Conservation (phyloP, 2,329 filamentous ascomycete genomes). For the Cercospora berteroae region DNA sequence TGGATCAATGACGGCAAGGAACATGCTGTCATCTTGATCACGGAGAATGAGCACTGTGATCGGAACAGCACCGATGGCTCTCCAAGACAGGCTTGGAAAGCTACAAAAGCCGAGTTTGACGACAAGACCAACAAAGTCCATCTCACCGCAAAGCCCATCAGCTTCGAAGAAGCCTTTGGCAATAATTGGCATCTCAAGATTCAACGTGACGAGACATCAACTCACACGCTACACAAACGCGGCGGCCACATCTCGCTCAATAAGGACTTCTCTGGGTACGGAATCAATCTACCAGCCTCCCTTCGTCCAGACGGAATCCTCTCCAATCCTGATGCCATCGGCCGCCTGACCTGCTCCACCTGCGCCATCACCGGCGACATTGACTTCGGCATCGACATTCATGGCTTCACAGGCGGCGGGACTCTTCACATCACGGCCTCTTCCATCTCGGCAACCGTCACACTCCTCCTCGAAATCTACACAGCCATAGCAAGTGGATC, state of each 20-base stretch:
- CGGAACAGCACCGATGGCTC: slow-evolving; percentile 4
- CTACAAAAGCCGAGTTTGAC: slow-evolving; percentile 5
- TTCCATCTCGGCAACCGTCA: slow-evolving; percentile 2
- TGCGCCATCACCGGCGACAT: slow-evolving; percentile 9
- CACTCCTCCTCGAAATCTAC: slow-evolving; percentile 5
- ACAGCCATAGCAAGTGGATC: neutral
- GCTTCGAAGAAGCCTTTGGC: slow-evolving; percentile 12
- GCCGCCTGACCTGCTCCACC: slow-evolving; percentile 10
- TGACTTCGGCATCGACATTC: slow-evolving; percentile 9
- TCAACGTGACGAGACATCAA: neutral
- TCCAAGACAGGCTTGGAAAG: slow-evolving; percentile 6
- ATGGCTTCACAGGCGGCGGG: slow-evolving; percentile 3
- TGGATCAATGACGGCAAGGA: slow-evolving; percentile 3
- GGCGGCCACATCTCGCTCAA: slow-evolving; percentile 11
- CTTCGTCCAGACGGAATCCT: neutral
- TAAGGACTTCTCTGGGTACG: slow-evolving; percentile 12
- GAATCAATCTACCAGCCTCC: slow-evolving; percentile 4
- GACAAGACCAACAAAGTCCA: neutral
- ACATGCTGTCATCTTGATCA: slow-evolving; percentile 5
- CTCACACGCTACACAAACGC: neutral
- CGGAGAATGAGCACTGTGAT: slow-evolving; percentile 11
- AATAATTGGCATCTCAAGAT: slow-evolving; percentile 10
- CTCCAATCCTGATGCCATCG: neutral
- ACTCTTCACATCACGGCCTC: neutral
- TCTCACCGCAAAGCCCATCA: neutral